These are phyloP conservation scores for Antonospora locustae DNA, from an alignment of 371 early-diverging fungal genomes.

Conservation along the genomic window DNA sequence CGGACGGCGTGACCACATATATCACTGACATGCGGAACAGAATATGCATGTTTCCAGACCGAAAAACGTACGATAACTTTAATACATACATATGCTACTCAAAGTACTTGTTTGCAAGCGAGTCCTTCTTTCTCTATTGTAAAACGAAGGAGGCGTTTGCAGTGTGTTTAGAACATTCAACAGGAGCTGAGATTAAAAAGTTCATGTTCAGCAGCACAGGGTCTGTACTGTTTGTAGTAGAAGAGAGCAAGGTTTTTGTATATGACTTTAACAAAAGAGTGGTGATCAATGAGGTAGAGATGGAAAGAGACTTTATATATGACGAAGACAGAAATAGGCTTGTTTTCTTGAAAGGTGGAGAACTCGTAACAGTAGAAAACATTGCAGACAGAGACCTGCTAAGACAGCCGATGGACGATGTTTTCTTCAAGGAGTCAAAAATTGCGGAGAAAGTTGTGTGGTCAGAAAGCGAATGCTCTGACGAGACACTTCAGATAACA, in stretches of 20 bases:
- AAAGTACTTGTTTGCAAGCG: constrained; percentile 31
- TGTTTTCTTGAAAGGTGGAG: constrained; percentile 11
- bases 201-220: constrained; percentile 23
- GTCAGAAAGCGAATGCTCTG: constrained; percentile 6
- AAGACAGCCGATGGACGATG: constrained; percentile 16
- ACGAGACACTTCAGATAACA: neutral
- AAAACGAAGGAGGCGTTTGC: constrained; percentile 19
- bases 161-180: constrained; percentile 6
- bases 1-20: constrained; percentile 31
- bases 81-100: constrained; percentile 1
- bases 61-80: constrained; percentile 32
- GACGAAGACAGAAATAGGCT: constrained; percentile 25
- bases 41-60: constrained; percentile 38
- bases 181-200: constrained; percentile 1
- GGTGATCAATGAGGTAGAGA: constrained; percentile 7
- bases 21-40: constrained; percentile 38
- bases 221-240: constrained; percentile 21
- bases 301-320: constrained; percentile 12
- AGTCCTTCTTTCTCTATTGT: constrained; percentile 24
- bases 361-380: constrained; percentile 1
- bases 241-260: constrained; percentile 8
- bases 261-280: constrained; percentile 21
- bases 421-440: constrained; percentile 10
- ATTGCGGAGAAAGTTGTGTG: constrained; percentile 14
- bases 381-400: constrained; percentile 1